Conservation (phyloP, 805 yeast genomes). For the Candida maris region DNA sequence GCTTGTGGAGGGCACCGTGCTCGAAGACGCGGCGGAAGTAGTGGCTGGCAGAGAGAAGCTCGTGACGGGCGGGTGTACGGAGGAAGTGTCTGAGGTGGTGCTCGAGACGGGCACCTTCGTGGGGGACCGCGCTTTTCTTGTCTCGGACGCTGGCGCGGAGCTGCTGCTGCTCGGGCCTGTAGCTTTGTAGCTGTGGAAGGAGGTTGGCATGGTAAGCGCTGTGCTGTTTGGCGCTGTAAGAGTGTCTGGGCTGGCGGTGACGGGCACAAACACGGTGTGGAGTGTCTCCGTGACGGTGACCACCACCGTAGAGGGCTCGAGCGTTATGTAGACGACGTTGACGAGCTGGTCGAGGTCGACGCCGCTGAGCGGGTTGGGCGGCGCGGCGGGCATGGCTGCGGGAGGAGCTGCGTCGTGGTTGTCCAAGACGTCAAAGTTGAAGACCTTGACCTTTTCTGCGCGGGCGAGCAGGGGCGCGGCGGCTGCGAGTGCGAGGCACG, state of each 20-base stretch:
- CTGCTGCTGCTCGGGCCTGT: conserved; percentile 1
- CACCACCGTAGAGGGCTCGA: conserved; percentile 22
- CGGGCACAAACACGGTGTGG: conserved; percentile 8
- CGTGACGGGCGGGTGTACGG: neutral
- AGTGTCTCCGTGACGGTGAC: conserved; percentile 26
- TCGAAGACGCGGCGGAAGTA: neutral
- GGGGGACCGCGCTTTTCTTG: neutral
- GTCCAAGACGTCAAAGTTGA: conserved; percentile 18
- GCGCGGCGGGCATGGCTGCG: conserved; percentile 3
- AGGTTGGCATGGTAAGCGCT: neutral
- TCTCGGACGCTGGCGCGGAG: neutral
- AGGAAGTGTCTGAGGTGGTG: neutral
- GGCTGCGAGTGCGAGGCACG: conserved; percentile 5
- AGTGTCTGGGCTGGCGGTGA: conserved; percentile 16
- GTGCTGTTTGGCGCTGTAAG: conserved; percentile 6
- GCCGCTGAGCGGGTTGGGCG: conserved; percentile 10
- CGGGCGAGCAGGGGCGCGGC: conserved; percentile 4
- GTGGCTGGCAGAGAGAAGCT: conserved; percentile 1
- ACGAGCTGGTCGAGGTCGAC: conserved; percentile 20
- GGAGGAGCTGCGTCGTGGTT: conserved; percentile 10
- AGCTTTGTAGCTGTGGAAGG: neutral
- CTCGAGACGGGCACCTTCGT: neutral
- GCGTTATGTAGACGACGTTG: conserved; percentile 25
- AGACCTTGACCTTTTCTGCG: conserved; percentile 17
- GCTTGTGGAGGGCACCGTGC: neutral